Evolutionary conservation across 345 rosid genomes (phyloP).

Genomic region (Salix arbutifolia): DNA sequence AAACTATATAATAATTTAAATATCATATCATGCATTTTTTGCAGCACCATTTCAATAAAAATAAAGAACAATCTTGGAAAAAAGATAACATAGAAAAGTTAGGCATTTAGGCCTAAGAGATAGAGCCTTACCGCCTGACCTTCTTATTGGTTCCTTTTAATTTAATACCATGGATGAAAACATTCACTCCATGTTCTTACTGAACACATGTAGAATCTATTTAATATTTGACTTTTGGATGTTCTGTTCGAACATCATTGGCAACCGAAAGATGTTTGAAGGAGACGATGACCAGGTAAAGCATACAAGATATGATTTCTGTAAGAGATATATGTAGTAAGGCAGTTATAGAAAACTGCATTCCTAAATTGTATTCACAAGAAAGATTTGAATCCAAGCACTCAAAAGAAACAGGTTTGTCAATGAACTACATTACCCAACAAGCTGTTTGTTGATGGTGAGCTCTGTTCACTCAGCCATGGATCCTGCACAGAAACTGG

Average conservation of each 20-base stretch:
- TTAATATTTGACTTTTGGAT: neutral
- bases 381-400: neutral
- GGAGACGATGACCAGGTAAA: neutral
- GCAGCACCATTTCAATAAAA: too few relatives aligned
- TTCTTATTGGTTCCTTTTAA: too few relatives aligned
- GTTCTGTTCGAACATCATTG: neutral
- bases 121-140: too few relatives aligned
- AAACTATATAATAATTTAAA: too few relatives aligned
- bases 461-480: slow-evolving; percentile 83
- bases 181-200: neutral
- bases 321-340: neutral
- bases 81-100: too few relatives aligned
- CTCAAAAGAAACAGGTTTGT: slow-evolving; percentile 10
- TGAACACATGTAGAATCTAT: neutral
- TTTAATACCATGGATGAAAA: neutral
- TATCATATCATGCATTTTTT: too few relatives aligned
- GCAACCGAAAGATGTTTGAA: neutral
- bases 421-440: slow-evolving; percentile 49
- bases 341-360: neutral
- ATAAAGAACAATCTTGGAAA: too few relatives aligned
- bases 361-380: slow-evolving; percentile 7
- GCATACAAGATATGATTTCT: neutral
- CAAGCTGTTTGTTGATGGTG: slow-evolving; percentile 75
- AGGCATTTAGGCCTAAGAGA: too few relatives aligned
- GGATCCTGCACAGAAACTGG: slow-evolving; percentile 72